phyloP scores from a whole-genome alignment of 1,284 basidiomycete genomes.

The Ganoderma resinaceum region DNA sequence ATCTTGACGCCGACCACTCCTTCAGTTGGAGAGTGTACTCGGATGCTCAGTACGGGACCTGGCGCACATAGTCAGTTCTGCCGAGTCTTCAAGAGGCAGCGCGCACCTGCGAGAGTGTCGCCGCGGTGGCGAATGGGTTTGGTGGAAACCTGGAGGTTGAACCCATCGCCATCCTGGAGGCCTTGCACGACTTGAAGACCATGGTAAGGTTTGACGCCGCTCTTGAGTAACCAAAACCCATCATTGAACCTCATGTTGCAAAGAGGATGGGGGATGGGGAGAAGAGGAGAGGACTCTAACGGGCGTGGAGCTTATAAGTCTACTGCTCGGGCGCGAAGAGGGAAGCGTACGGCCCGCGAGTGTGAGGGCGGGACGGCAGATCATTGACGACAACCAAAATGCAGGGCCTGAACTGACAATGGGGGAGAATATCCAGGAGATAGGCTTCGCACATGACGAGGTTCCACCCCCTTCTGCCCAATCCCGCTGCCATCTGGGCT shows the following conservation, averaged over 20 bases:
- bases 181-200: conserved; percentile 61
- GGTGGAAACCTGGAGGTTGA: conserved; percentile 68
- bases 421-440: conserved; percentile 14
- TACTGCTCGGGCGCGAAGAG: neutral
- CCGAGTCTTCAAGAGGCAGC: conserved; percentile 2
- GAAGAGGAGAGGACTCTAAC: neutral
- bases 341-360: conserved; percentile 18
- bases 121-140: conserved; percentile 71
- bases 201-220: conserved; percentile 67
- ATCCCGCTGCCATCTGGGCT: neutral
- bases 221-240: conserved; percentile 74
- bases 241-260: conserved; percentile 52
- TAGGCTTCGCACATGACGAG: conserved; percentile 28
- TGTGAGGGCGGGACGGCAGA: conserved; percentile 17
- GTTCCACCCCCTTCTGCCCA: neutral
- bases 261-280: neutral
- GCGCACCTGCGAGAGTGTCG: conserved; percentile 69
- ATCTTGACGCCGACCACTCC: conserved; percentile 72
- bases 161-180: conserved; percentile 51
- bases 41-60: conserved; percentile 67
- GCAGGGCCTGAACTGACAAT: conserved; percentile 21
- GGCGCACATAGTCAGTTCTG: conserved; percentile 29
- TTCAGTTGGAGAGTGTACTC: conserved; percentile 69
- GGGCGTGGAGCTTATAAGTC: conserved; percentile 22
- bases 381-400: conserved; percentile 13